Evolutionary conservation across 2,329 filamentous ascomycete genomes (phyloP).

Genomic region (Colletotrichum somersetense): DNA sequence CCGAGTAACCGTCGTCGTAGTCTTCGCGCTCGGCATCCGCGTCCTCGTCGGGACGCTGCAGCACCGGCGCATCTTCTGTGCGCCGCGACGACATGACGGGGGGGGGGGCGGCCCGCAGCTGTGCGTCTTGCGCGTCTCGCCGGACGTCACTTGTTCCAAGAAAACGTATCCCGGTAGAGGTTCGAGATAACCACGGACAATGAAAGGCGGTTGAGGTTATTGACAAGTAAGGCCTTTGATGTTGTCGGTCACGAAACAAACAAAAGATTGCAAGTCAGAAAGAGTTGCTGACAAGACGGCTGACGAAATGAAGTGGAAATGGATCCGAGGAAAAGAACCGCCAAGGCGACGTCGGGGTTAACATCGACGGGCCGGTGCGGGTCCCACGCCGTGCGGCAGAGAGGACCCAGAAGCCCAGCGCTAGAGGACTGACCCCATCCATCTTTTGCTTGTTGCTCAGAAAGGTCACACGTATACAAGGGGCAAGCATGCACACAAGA

Average conservation of each 20-base stretch:
- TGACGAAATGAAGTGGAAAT: neutral
- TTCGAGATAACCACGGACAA: too few relatives aligned
- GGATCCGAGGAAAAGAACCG: neutral
- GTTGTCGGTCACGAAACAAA: neutral
- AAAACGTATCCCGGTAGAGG: neutral
- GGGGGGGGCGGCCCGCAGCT: neutral
- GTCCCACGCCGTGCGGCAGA: constrained; percentile 12
- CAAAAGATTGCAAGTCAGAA: neutral
- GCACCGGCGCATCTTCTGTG: constrained; percentile 19
- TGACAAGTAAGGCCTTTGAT: neutral
- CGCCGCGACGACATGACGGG: constrained; percentile 5
- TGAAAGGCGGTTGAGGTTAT: neutral
- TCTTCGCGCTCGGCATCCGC: constrained; percentile 25
- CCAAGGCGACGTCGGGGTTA: neutral
- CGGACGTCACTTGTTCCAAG: neutral
- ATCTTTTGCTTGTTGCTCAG: neutral
- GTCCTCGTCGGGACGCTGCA: constrained; percentile 24
- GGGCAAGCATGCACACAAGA: constrained; percentile 1
- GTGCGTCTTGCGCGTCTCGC: neutral
- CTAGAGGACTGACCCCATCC: neutral
- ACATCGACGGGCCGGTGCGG: neutral
- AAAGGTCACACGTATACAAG: neutral
- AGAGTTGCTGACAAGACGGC: neutral
- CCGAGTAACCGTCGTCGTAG: neutral
- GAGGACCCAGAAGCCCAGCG: too few relatives aligned